These are phyloP conservation scores for Hypomontagnella monticulosa DNA, from an alignment of 495 filamentous ascomycete species.

Conservation along the genomic window DNA sequence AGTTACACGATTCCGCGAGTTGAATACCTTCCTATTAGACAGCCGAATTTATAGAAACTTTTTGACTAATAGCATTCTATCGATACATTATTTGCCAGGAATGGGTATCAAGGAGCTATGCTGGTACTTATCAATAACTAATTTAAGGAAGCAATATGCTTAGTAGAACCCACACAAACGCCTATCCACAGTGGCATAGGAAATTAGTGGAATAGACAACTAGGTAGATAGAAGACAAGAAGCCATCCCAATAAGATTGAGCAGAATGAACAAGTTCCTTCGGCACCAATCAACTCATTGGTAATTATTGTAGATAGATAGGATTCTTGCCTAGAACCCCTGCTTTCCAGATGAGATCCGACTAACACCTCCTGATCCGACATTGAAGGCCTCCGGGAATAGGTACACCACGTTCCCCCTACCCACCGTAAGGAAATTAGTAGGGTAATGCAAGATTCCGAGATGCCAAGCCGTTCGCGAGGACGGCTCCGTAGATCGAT, in stretches of 20 bases:
- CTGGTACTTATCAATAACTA: slow-evolving; percentile 4
- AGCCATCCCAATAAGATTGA: no score
- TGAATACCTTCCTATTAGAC: not conserved
- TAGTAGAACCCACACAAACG: no score
- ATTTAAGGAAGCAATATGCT: not conserved
- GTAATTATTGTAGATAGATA: no score
- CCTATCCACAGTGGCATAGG: no score
- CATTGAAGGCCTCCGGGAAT: not conserved
- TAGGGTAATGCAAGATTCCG: not conserved
- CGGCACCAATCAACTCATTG: no score
- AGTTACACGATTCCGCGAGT: not conserved
- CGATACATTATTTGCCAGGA: not conserved
- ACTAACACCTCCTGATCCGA: not conserved
- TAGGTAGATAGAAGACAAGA: no score
- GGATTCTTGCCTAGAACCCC: no score
- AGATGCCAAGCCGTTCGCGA: slow-evolving; percentile 23
- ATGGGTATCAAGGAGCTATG: slow-evolving; percentile 4
- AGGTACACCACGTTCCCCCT: not conserved
- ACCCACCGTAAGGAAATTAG: slow-evolving; percentile 1
- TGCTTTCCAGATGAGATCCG: not conserved
- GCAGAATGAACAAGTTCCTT: no score
- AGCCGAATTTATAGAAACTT: not conserved
- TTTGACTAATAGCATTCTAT: no score
- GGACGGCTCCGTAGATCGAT: slow-evolving; percentile 25
- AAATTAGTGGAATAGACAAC: no score